These are phyloP conservation scores for Kernera saxatilis DNA, from an alignment of 345 rosid genomes.

Conservation along the genomic window DNA sequence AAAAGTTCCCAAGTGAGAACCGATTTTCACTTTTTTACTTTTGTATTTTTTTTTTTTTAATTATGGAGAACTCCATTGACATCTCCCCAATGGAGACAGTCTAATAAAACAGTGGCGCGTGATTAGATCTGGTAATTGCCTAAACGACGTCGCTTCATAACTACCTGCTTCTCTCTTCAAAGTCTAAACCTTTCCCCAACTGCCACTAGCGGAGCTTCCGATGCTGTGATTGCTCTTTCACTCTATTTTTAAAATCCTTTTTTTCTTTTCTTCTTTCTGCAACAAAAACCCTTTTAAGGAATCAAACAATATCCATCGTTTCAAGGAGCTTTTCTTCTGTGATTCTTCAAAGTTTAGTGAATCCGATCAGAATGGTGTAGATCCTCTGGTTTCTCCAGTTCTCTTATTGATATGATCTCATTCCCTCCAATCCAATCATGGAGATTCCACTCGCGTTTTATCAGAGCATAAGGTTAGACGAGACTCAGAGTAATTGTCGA, in stretches of 20 bases:
- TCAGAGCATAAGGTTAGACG: slow-evolving; percentile 42
- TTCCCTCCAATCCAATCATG: slow-evolving; percentile 28
- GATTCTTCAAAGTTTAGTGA: background rate
- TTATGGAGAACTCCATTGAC: too few species aligned
- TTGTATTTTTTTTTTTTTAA: too few species aligned
- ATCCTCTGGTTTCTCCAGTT: background rate
- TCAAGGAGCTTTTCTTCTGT: background rate
- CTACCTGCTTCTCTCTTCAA: background rate
- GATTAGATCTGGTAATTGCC: background rate
- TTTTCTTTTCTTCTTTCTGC: background rate
- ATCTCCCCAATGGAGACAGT: too few species aligned
- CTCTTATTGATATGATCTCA: background rate
- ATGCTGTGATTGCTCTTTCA: slow-evolving; percentile 6
- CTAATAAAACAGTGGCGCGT: background rate
- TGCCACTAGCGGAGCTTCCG: slow-evolving; percentile 30
- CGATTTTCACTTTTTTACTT: too few species aligned
- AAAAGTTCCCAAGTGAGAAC: too few species aligned
- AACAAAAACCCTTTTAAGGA: background rate
- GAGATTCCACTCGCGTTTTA: slow-evolving; percentile 48
- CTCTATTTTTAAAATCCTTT: slow-evolving; percentile 2
- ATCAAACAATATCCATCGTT: background rate
- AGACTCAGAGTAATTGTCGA: slow-evolving; percentile 16
- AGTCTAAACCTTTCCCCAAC: slow-evolving; percentile 20
- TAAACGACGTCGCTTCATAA: background rate
- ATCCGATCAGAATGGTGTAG: slow-evolving; percentile 13